Evolutionary conservation across 441 rosid species (phyloP).

Genomic region (Euphorbia schlechtendalii): DNA sequence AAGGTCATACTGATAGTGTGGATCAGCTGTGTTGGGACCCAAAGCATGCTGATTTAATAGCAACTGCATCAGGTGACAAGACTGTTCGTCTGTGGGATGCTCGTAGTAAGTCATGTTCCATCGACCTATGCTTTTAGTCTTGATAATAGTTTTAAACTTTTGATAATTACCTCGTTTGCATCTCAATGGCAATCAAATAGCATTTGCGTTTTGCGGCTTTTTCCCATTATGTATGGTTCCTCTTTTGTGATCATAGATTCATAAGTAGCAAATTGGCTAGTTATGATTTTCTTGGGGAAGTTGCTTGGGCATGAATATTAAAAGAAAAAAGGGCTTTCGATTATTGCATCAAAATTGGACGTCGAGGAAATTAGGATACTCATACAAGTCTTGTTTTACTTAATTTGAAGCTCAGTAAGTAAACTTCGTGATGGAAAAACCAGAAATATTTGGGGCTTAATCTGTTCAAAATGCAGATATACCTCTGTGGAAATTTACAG

Average conservation of each 20-base stretch:
- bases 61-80: conserved; percentile 99
- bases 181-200: neutral
- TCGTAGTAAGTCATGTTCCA: conserved; percentile 52
- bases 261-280: neutral
- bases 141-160: too few species aligned
- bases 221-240: neutral
- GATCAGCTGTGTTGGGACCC: conserved; percentile 99
- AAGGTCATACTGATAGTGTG: conserved; percentile 94
- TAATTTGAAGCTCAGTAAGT: neutral
- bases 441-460: neutral
- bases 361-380: neutral
- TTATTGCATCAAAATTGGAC: neutral
- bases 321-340: neutral
- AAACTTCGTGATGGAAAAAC: neutral
- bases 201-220: neutral
- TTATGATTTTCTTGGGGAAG: neutral
- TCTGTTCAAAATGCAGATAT: conserved; percentile 1
- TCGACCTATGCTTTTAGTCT: neutral
- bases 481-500: neutral
- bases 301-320: neutral
- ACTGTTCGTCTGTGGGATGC: conserved; percentile 96
- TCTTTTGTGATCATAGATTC: neutral
- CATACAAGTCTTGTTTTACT: neutral
- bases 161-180: neutral
- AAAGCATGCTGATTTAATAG: conserved; percentile 80